phyloP scores from a whole-genome alignment of 2,329 filamentous ascomycete species.

The Colletotrichum phormii region DNA sequence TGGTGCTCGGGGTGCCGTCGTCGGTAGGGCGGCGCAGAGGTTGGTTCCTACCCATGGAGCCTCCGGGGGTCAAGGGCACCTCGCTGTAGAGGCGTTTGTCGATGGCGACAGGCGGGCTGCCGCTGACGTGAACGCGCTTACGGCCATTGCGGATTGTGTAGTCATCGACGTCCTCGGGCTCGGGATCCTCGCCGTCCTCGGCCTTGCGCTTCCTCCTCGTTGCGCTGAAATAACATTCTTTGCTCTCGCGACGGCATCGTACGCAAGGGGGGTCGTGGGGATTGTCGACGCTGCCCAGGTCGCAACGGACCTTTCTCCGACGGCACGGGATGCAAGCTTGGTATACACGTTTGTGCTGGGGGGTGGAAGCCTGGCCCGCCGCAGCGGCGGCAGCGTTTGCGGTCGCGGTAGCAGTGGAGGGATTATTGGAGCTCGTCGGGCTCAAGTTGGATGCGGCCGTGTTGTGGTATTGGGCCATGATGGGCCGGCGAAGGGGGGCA shows the following conservation, averaged over 20 bases:
- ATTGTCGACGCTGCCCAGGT: constrained; percentile 84
- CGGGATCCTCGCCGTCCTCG: constrained; percentile 64
- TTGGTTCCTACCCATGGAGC: constrained; percentile 72
- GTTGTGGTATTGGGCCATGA: constrained; percentile 43
- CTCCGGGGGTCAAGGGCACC: constrained; percentile 73
- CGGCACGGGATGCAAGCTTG: constrained; percentile 73
- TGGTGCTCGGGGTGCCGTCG: constrained; percentile 47
- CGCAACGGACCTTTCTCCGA: constrained; percentile 71
- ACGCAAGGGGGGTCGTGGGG: constrained; percentile 94
- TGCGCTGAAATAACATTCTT: constrained; percentile 96
- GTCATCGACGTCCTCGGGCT: constrained; percentile 64
- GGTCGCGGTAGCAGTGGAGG: constrained; percentile 35
- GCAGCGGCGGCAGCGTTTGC: constrained; percentile 18
- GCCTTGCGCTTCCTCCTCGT: constrained; percentile 92
- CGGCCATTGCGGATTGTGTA: constrained; percentile 80
- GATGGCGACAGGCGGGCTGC: constrained; percentile 55
- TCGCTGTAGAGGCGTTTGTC: constrained; percentile 61
- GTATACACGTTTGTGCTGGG: constrained; percentile 71
- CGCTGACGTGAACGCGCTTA: constrained; percentile 69
- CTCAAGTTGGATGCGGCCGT: constrained; percentile 32
- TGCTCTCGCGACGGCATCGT: constrained; percentile 92
- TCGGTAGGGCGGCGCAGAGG: constrained; percentile 73
- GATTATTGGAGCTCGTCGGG: constrained; percentile 35
- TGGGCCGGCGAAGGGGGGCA: constrained; percentile 27
- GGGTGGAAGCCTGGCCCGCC: constrained; percentile 12